Base-by-base conservation (phyloP, 176 grass and related monocot species). In the Carex myosuroides region DNA sequence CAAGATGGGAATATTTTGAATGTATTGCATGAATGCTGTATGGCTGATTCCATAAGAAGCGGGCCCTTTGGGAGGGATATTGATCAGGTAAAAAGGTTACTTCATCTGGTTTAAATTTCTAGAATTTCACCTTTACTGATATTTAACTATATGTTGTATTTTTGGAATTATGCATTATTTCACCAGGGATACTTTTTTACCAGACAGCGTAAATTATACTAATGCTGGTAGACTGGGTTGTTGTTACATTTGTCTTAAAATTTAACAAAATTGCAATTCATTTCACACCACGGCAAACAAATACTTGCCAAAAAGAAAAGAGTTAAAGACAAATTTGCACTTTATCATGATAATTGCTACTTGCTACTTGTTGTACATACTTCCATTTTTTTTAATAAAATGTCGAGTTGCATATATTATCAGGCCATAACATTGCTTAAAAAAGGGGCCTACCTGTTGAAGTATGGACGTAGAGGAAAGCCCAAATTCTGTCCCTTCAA, bases 401-500 rank as follows among this genome's bases (percentile, higher is more conserved):
- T 60, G 16, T 65, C 22, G 41, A 76, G 9, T 64, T 59, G 10
- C 12, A 52, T 65, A 13, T 26, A 13, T 26, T 81, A 33, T 71
- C 81, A 95, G 93, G 88, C 90, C 77, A 95, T 95, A 85, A 91
- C 85, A 81, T 58, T 86, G 64, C 69, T 95, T 52, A 95, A 95
- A 79, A 95, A 95, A 82, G 90, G 90, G 13, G 85, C 93, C 80
- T 83, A 95, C 71, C 75, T 95, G 30, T 84, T 95, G 80, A 95
- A 95, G 87, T 92, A 95, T 86, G 93, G 93, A 41, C 83, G 90
- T 22, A 79, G 85, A 87, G 90, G 93, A 84, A 95, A 92, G 77
- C 93, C 93, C 35, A 95, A 95, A 71, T 95, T 95, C 79, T 95
- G 93, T 73, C 90, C 88, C 12, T 95, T 90, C 85, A 92, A 79